phyloP scores from a whole-genome alignment of 371 early-diverging fungal species.

The Choanephora cucurbitarum region DNA sequence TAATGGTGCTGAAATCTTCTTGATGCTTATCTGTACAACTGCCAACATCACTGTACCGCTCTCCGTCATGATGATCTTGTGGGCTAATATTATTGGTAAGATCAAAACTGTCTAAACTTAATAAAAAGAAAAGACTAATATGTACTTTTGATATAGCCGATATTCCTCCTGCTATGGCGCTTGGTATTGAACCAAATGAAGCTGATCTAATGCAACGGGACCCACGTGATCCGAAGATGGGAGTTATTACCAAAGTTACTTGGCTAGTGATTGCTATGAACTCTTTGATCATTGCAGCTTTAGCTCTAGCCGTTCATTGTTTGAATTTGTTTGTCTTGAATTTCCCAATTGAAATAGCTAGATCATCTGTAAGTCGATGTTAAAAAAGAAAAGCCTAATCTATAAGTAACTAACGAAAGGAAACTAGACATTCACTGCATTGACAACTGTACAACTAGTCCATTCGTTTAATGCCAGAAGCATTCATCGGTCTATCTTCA shows the following conservation, averaged over 20 bases:
- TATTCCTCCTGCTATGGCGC: constrained; percentile 79
- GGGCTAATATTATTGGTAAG: constrained; percentile 50
- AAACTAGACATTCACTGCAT: constrained; percentile 66
- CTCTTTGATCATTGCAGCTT: constrained; percentile 59
- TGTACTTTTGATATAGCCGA: constrained; percentile 20
- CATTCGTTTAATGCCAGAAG: constrained; percentile 82
- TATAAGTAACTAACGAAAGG: background rate
- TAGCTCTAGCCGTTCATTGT: constrained; percentile 56
- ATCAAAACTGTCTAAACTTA: too few species aligned
- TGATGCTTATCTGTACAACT: constrained; percentile 55
- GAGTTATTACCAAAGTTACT: constrained; percentile 52
- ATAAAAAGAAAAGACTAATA: background rate
- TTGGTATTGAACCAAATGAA: constrained; percentile 82
- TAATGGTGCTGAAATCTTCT: constrained; percentile 75
- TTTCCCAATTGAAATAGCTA: constrained; percentile 13
- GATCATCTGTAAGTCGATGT: constrained; percentile 23
- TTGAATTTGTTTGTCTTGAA: constrained; percentile 47
- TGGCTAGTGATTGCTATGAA: constrained; percentile 31
- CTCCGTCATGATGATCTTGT: constrained; percentile 54
- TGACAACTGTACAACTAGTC: constrained; percentile 79
- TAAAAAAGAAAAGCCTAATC: background rate
- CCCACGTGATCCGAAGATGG: constrained; percentile 70
- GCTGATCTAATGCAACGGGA: constrained; percentile 75
- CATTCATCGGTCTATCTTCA: constrained; percentile 67
- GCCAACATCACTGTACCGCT: constrained; percentile 54